Percentiles rank a stretch among this genome's conserved stretches.
Conservation (phyloP, 257 asterid genomes). For the Nicotiana tomentosiformis region DNA sequence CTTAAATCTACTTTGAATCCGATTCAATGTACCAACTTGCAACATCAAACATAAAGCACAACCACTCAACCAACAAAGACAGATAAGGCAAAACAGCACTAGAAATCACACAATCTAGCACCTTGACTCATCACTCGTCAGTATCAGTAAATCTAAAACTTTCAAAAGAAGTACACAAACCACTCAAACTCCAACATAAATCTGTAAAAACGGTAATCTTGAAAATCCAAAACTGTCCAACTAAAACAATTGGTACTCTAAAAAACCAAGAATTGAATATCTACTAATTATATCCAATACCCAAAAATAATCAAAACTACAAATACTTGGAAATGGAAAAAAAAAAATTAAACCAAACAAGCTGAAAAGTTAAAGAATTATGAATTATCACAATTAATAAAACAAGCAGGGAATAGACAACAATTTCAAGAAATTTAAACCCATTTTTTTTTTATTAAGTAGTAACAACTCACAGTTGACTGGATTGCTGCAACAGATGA, state of each 20-base stretch:
- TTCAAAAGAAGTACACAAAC: not conserved
- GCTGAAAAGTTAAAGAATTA: not conserved
- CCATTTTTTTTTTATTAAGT: not conserved
- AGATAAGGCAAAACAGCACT: not conserved
- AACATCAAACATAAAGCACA: not conserved
- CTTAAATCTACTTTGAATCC: not conserved
- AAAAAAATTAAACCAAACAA: not conserved
- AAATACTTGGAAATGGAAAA: not conserved
- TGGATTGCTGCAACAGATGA: conserved; percentile 39
- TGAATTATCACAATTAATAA: not conserved
- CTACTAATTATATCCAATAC: not conserved
- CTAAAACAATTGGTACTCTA: not conserved
- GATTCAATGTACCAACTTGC: not conserved
- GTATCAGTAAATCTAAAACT: not conserved
- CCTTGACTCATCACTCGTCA: not conserved
- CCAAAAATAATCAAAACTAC: not conserved
- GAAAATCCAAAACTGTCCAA: not conserved
- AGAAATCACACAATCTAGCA: not conserved
- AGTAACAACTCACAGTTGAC: conserved; percentile 47
- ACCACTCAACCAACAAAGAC: not conserved
- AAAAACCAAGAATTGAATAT: not conserved
- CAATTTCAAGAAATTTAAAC: not conserved
- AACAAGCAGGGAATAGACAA: not conserved
- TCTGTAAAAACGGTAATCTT: not conserved
- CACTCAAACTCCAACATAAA: not conserved